A percentile compares a stretch with the other conserved stretches of the same genome.
Conservation (phyloP, 2,329 filamentous ascomycete species). For the Tolypocladium inflatum region DNA sequence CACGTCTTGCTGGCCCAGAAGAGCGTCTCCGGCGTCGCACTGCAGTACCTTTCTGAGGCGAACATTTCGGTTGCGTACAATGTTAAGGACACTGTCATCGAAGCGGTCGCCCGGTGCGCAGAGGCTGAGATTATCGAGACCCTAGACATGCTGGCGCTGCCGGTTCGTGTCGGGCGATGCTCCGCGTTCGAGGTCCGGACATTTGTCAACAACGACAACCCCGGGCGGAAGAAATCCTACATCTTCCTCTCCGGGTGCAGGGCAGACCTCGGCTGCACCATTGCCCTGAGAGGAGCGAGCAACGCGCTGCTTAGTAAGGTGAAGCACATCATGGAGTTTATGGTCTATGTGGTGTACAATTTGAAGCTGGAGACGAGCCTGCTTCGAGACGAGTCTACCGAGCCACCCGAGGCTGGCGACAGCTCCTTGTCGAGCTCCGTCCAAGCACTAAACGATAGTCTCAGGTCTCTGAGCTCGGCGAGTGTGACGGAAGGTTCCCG, state of each 20-base stretch:
- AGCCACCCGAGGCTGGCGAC: conserved; percentile 59
- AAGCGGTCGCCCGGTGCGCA: conserved; percentile 86
- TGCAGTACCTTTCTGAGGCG: conserved; percentile 79
- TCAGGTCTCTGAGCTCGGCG: conserved; percentile 21
- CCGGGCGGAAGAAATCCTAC: conserved; percentile 81
- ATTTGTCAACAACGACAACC: conserved; percentile 69
- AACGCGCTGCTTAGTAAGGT: conserved; percentile 63
- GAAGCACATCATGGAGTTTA: conserved; percentile 93
- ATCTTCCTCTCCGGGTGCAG: conserved; percentile 89
- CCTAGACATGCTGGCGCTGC: conserved; percentile 76
- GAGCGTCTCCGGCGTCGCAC: conserved; percentile 80
- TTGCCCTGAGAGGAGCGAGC: conserved; percentile 76
- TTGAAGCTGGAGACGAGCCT: conserved; percentile 90
- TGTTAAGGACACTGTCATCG: conserved; percentile 90
- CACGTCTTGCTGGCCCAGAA: conserved; percentile 87
- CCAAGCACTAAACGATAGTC: conserved; percentile 30
- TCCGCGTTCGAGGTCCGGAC: conserved; percentile 92
- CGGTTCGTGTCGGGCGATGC: conserved; percentile 67
- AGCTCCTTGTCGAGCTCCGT: conserved; percentile 27
- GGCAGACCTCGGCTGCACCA: conserved; percentile 87
- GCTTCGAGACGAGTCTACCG: conserved; percentile 84
- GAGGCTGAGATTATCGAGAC: conserved; percentile 91
- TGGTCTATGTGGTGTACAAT: conserved; percentile 98
- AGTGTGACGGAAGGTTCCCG: conserved; percentile 16
- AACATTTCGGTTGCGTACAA: conserved; percentile 93